Base-by-base conservation (phyloP, 2,329 filamentous ascomycete genomes). In the Phoma herbarum region DNA sequence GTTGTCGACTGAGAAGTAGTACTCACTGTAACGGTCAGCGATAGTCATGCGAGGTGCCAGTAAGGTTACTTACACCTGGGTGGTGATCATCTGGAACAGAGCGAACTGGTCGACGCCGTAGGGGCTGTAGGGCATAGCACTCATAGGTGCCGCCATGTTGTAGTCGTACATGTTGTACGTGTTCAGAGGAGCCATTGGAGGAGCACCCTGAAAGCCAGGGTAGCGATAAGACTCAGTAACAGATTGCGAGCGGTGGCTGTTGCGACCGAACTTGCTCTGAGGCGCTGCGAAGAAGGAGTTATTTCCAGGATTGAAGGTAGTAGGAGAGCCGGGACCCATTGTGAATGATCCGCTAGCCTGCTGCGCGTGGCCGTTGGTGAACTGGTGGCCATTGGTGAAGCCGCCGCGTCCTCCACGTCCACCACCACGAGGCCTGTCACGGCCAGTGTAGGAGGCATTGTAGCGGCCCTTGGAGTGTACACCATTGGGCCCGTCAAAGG, bases 1-100 rank as follows among this genome's bases (percentile, higher is more conserved):
- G 75, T 99, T 99, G 72, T 97, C 91, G 26, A 97, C 86, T 0
- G 94, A 98, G 79, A 99, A 97, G 79, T 99, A 99, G 81, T 97
- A 99, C 71, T 97, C 92, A 35, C 93, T 85, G 72, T 85, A 64
- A 14, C 74, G 41, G 62, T 81, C 73, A 79, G 75, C 54, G 33
- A 33, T 8, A 10, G 14, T 43, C 35, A 14, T 10, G 7, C 11
- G 37, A 41, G 16, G 28, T n/a, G 20, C 4, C 20, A 3, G 2
- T 9, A 23, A 11, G 14, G 16, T 18, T 10, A 60, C 82, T 75
- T 81, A 85, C 81, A 86, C 74, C 71, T 89, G 88, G 68, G 82
- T 85, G 62, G 81, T 84, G 71, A 86, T 85, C 84, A 85, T 85
- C 73, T 76, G 77, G 62, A 86, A 78, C 31, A 87, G 68, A 33